A percentile compares a stretch with the other conserved stretches of the same genome.
phyloP scores from a whole-genome alignment of 2,329 filamentous ascomycete genomes.

The Lachnellula hyalina region DNA sequence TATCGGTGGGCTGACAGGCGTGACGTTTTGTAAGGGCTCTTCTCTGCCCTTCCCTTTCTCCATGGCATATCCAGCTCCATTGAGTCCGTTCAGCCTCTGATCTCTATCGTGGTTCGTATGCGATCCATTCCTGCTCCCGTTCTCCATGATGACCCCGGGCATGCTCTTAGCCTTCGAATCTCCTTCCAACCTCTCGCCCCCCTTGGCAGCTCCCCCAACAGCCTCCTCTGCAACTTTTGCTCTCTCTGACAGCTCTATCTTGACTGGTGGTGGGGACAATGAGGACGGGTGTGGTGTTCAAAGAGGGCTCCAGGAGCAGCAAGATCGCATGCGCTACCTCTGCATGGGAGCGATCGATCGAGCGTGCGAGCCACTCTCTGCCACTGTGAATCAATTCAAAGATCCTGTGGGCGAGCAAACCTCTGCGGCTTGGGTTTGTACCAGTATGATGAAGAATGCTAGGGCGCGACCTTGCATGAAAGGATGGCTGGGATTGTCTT shows the following conservation, averaged over 20 bases:
- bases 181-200: slow-evolving; percentile 23
- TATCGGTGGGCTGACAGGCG: slow-evolving; percentile 24
- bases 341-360: slow-evolving; percentile 28
- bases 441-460: slow-evolving; percentile 22
- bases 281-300: slow-evolving; percentile 1
- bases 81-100: slow-evolving; percentile 39
- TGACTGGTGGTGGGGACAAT: slow-evolving; percentile 23
- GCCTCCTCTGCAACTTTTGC: slow-evolving; percentile 23
- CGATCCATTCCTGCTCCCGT: slow-evolving; percentile 47
- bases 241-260: slow-evolving; percentile 31
- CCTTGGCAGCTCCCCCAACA: slow-evolving; percentile 24
- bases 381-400: neutral
- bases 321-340: slow-evolving; percentile 29
- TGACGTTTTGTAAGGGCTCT: slow-evolving; percentile 27
- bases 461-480: slow-evolving; percentile 27
- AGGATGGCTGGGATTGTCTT: slow-evolving; percentile 17
- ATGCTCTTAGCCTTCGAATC: slow-evolving; percentile 33
- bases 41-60: slow-evolving; percentile 26
- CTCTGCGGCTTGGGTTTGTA: slow-evolving; percentile 7
- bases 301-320: slow-evolving; percentile 15
- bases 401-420: slow-evolving; percentile 1
- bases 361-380: slow-evolving; percentile 3
- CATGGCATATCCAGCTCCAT: slow-evolving; percentile 35
- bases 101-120: slow-evolving; percentile 53
- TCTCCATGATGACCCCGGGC: slow-evolving; percentile 53